These are phyloP conservation scores for Quercus agrifolia DNA, from an alignment of 306 rosid genomes.

Conservation along the genomic window DNA sequence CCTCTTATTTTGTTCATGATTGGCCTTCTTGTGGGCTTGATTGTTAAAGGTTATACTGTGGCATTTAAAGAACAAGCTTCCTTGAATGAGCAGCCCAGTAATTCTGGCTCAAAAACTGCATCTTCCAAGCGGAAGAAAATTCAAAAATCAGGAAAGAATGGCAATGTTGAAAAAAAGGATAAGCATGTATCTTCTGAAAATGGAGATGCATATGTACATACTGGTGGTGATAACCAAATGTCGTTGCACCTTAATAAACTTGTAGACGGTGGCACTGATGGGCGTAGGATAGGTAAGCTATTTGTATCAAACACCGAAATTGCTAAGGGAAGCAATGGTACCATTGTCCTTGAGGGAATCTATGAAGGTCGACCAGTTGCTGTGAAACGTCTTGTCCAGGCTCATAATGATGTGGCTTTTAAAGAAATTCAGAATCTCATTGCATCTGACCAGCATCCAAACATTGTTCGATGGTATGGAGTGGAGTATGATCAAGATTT, in stretches of 20 bases:
- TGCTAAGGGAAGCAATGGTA: conserved; percentile 88
- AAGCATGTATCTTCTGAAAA: conserved; percentile 26
- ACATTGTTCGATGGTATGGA: conserved; percentile 83
- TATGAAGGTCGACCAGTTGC: conserved; percentile 80
- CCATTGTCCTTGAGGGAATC: conserved; percentile 70
- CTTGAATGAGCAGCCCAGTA: conserved; percentile 21
- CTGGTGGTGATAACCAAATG: conserved; percentile 23
- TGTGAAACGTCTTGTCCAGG: conserved; percentile 78
- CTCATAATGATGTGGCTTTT: conserved; percentile 65
- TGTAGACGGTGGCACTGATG: conserved; percentile 37
- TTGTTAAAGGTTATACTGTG: conserved; percentile 6
- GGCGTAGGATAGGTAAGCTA: conserved; percentile 68
- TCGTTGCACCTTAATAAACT: conserved; percentile 22
- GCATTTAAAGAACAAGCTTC: conserved; percentile 22
- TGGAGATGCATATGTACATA: conserved; percentile 17
- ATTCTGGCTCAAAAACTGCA: conserved; percentile 31
- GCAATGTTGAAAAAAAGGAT: conserved; percentile 27
- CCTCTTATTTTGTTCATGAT: conserved; percentile 17
- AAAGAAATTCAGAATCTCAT: conserved; percentile 81
- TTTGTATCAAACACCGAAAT: conserved; percentile 59
- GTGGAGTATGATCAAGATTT: conserved; percentile 81
- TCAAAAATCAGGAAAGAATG: conserved; percentile 36
- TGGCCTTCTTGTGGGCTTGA: conserved; percentile 30
- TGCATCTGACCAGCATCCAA: conserved; percentile 75
- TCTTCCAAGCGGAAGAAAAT: conserved; percentile 48